Evolutionary conservation across 2,329 filamentous ascomycete species (phyloP).

Genomic region (Grosmannia clavigera): DNA sequence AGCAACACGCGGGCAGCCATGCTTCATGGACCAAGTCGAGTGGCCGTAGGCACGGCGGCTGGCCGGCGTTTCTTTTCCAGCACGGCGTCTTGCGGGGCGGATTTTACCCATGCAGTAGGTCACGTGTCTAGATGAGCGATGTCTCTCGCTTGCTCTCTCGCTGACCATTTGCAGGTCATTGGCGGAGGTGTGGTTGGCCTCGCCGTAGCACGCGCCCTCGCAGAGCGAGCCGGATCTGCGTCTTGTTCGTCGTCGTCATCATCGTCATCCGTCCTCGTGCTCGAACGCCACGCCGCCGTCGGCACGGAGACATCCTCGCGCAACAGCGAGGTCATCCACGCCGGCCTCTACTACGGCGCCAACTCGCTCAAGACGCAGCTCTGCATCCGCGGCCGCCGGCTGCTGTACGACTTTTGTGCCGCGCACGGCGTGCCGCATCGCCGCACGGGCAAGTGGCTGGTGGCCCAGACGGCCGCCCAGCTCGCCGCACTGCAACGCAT

Average conservation of each 20-base stretch:
- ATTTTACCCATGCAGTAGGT: conserved; percentile 28
- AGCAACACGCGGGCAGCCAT: background rate
- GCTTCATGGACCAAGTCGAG: background rate
- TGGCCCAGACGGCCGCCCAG: conserved; percentile 69
- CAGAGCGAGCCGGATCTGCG: conserved; percentile 20
- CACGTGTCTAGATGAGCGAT: background rate
- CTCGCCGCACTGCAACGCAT: conserved; percentile 46
- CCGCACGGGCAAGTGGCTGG: conserved; percentile 85
- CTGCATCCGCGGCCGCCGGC: conserved; percentile 63
- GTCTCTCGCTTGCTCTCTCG: background rate
- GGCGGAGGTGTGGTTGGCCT: conserved; percentile 62
- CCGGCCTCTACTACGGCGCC: conserved; percentile 78
- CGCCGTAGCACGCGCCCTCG: conserved; percentile 62
- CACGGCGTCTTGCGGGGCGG: conserved; percentile 20
- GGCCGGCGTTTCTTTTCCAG: conserved; percentile 21
- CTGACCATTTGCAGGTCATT: conserved; percentile 29
- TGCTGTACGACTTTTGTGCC: conserved; percentile 69
- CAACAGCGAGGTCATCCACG: conserved; percentile 95
- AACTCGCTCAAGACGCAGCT: conserved; percentile 68
- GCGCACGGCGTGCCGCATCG: conserved; percentile 54
- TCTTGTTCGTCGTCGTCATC: conserved; percentile 24
- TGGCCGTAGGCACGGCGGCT: background rate
- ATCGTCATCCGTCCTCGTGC: conserved; percentile 55
- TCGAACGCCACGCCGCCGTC: conserved; percentile 64
- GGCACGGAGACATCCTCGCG: conserved; percentile 82